A percentile compares a stretch with the other conserved stretches of the same genome.
Conservation (phyloP, 495 filamentous ascomycete species). For the Podospora australis region DNA sequence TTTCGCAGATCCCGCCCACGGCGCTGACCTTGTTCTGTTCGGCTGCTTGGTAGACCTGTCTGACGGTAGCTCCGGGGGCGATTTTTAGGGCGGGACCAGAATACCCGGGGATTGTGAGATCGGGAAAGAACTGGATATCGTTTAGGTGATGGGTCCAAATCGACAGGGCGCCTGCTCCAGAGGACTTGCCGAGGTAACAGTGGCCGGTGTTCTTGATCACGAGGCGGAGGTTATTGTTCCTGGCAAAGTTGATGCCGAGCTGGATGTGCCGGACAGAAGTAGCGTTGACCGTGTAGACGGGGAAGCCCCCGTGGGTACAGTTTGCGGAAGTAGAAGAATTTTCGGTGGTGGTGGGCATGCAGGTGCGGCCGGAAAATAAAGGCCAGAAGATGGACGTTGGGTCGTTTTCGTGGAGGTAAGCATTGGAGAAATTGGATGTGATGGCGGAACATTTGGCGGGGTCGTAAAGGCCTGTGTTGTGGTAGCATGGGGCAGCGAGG, state of each 20-base stretch:
- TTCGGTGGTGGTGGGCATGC: conserved; percentile 25
- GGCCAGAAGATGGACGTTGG: conserved; percentile 12
- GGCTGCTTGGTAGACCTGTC: conserved; percentile 44
- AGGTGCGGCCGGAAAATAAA: conserved; percentile 28
- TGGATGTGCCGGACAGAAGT: conserved; percentile 49
- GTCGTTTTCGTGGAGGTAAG: conserved; percentile 7
- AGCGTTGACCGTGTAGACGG: conserved; percentile 54
- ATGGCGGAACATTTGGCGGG: conserved; percentile 31
- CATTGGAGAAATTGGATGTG: conserved; percentile 23
- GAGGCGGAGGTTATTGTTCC: conserved; percentile 49
- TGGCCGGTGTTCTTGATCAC: conserved; percentile 64
- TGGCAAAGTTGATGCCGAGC: conserved; percentile 54
- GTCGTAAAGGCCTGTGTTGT: conserved; percentile 38
- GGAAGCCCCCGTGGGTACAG: conserved; percentile 54
- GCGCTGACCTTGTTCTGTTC: conserved; percentile 39
- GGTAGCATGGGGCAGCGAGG: conserved; percentile 38
- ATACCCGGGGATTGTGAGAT: conserved; percentile 25
- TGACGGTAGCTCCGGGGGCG: conserved; percentile 48
- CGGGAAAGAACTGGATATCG: conserved; percentile 17
- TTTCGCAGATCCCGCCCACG: conserved; percentile 43
- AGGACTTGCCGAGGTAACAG: conserved; percentile 52
- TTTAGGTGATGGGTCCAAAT: conserved; percentile 52
- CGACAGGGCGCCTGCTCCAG: conserved; percentile 41
- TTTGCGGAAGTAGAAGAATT: conserved; percentile 23
- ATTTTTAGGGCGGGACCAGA: conserved; percentile 47